Evolutionary conservation across 106 monocot species (phyloP), one percentile per base, ranked within the genome.

Genomic region (Narthecium ossifragum): DNA sequence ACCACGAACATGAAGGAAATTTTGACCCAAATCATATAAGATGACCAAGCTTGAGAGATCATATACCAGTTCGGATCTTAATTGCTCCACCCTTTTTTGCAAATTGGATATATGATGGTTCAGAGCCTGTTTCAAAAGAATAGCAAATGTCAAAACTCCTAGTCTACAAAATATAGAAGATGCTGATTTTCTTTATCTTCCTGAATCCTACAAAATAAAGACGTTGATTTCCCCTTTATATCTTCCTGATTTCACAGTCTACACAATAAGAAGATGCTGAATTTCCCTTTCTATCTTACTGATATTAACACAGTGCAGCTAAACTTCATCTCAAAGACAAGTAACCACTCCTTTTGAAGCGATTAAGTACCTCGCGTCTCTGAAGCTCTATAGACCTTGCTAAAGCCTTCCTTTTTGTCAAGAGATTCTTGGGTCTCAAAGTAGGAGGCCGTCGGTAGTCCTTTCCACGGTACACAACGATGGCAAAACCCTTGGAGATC

Each of bases 331-430:
- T n/a, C n/a, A n/a, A n/a, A n/a, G n/a, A n/a, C n/a, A n/a, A n/a
- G n/a, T n/a, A n/a, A n/a, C n/a, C n/a, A n/a, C n/a, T n/a, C n/a
- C n/a, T n/a, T n/a, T n/a, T n/a, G n/a, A n/a, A n/a, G n/a, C n/a
- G n/a, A n/a, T n/a, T 4, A 57, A 17, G 8, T 66, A 94, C 94
- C 94, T 86, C 80, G 31, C 47, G 83, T 34, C 90, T 74, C 40
- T 96, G 94, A 46, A 90, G 83, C 58, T 98, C 96, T 52, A 98
- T 98, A 23, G 96, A 98, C 30, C 90, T 71, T 53, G 96, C 90
- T 53, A 98, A 63, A 73, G 96, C 96, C 58, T 90, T 98, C 55
- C 96, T 78, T 62, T 91, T 98, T 22, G 84, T 84, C 45, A 98
- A 64, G n/a, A 98, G 68, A 84, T 98, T 98, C 61, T 62, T 84